Evolutionary conservation across 257 asterid species (phyloP).

Genomic region (Jaltomata sinuosa): DNA sequence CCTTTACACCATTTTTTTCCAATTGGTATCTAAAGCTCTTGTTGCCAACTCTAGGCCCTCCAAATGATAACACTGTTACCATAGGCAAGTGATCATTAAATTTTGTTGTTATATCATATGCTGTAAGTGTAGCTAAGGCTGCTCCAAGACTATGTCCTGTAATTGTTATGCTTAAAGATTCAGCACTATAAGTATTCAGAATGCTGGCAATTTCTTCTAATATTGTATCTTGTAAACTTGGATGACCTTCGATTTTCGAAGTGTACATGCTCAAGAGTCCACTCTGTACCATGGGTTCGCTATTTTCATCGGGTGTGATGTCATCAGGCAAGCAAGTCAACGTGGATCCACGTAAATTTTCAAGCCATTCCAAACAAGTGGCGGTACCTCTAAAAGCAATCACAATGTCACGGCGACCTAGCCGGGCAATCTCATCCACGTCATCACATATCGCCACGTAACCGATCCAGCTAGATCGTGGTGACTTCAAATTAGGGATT

Average conservation of each 20-base stretch:
- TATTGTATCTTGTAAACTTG: constrained; percentile 37
- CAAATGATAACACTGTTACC: constrained; percentile 85
- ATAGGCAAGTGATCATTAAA: constrained; percentile 52
- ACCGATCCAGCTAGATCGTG: constrained; percentile 76
- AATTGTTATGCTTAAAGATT: constrained; percentile 73
- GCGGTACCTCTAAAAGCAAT: constrained; percentile 81
- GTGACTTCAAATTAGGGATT: constrained; percentile 40
- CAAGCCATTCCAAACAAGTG: constrained; percentile 80
- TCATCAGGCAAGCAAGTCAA: constrained; percentile 40
- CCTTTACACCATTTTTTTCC: constrained; percentile 52
- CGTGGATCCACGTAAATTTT: constrained; percentile 64
- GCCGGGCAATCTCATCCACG: constrained; percentile 41
- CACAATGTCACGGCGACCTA: constrained; percentile 85
- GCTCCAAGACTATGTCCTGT: constrained; percentile 97
- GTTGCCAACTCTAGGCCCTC: constrained; percentile 87
- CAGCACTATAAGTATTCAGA: constrained; percentile 35
- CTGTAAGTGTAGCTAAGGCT: constrained; percentile 77
- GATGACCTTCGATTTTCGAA: constrained; percentile 12
- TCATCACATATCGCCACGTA: constrained; percentile 85
- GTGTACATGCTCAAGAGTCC: constrained; percentile 82
- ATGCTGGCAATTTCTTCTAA: constrained; percentile 32
- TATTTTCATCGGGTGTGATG: constrained; percentile 26
- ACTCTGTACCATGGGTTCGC: constrained; percentile 58
- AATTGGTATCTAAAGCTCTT: constrained; percentile 36
- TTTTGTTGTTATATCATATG: constrained; percentile 55